phyloP scores from a whole-genome alignment of 768 basidiomycete genomes.

The Tricholoma terreum region DNA sequence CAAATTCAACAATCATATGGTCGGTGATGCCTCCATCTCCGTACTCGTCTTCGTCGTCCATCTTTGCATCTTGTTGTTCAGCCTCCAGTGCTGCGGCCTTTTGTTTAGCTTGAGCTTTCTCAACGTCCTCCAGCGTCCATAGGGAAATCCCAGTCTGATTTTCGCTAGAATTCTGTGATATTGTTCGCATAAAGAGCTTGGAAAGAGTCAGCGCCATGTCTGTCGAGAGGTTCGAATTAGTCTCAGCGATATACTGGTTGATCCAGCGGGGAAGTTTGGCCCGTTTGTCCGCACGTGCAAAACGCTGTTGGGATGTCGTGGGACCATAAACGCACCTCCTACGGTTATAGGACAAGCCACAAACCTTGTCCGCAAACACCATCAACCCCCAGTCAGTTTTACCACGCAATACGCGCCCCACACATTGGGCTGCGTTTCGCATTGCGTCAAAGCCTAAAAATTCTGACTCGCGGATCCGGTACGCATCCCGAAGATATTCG shows the following conservation, averaged over 20 bases:
- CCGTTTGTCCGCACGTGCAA: constrained; percentile 88
- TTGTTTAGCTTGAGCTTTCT: constrained; percentile 81
- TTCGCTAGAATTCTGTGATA: constrained; percentile 96
- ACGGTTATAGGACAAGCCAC: constrained; percentile 3
- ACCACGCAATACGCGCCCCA: constrained; percentile 94
- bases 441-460: constrained; percentile 99
- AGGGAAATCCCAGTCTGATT: constrained; percentile 92
- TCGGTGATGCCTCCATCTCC: constrained; percentile 69
- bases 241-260: constrained; percentile 98
- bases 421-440: constrained; percentile 98
- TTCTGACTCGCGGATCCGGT: constrained; percentile 97
- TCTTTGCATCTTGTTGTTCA: constrained; percentile 37
- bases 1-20: constrained; percentile 56
- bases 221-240: constrained; percentile 94
- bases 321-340: background rate
- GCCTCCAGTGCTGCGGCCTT: constrained; percentile 56
- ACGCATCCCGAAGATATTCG: constrained; percentile 97
- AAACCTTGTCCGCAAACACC: constrained; percentile 98
- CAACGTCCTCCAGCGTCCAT: constrained; percentile 92
- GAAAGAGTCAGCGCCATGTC: constrained; percentile 96
- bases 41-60: constrained; percentile 58
- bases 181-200: constrained; percentile 96
- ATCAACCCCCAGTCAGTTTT: constrained; percentile 99
- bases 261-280: constrained; percentile 98
- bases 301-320: constrained; percentile 52